Conservation (phyloP, 768 basidiomycete species). For the Ephemerocybe angulata region DNA sequence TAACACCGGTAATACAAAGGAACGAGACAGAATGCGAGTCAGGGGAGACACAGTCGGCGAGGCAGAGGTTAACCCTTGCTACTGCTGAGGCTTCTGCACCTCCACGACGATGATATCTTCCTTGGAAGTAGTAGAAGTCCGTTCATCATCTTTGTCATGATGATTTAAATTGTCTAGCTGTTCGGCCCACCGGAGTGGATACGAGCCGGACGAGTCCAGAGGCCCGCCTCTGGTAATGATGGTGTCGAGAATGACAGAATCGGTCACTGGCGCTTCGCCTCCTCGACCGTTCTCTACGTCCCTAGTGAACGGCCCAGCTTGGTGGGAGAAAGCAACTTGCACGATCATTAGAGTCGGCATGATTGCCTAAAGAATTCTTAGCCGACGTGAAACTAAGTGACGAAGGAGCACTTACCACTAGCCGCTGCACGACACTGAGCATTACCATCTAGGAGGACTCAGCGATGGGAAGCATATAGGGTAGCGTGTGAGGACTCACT, state of each 20-base stretch:
- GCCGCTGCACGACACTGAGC: slow-evolving; percentile 16
- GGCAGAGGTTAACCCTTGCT: too few relatives aligned
- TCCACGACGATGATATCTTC: too few relatives aligned
- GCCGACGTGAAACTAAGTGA: neutral
- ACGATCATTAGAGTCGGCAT: slow-evolving; percentile 14
- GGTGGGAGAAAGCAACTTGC: slow-evolving; percentile 7
- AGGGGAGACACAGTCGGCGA: too few relatives aligned
- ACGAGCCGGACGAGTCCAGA: neutral
- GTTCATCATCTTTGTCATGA: neutral
- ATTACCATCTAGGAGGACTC: slow-evolving; percentile 13
- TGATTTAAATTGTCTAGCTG: slow-evolving; percentile 4
- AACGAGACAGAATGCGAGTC: too few relatives aligned
- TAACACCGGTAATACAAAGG: too few relatives aligned
- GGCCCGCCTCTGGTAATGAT: neutral
- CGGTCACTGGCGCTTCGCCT: slow-evolving; percentile 1
- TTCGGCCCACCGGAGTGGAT: neutral
- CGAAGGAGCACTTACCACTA: slow-evolving; percentile 2
- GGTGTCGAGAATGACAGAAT: slow-evolving; percentile 6
- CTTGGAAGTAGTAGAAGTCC: too few relatives aligned
- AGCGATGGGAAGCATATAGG: neutral
- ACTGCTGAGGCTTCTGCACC: too few relatives aligned
- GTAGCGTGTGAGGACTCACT: slow-evolving; percentile 1
- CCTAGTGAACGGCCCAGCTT: slow-evolving; percentile 12
- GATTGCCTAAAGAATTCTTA: slow-evolving; percentile 2
- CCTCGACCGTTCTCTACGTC: neutral